Base-by-base conservation (phyloP, 163 green algal species). In the Chlorella variabilis region DNA sequence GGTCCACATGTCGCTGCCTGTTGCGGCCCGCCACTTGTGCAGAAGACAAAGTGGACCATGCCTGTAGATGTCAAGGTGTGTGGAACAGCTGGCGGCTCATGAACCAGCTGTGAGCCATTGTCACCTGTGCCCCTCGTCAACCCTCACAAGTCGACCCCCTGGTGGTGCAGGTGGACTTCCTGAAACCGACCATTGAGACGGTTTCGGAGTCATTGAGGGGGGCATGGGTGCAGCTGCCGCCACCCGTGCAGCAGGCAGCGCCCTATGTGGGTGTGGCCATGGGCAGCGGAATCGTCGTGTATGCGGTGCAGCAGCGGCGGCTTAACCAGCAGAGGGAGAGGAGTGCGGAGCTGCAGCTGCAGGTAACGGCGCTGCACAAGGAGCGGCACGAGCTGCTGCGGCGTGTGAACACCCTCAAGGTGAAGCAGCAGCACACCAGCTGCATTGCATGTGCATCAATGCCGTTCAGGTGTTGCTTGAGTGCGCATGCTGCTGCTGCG, bases 341-440 rank as follows among this genome's bases (percentile, higher is more conserved):
- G 13, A 66, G 42, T 15, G 36, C 25, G 18, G 71, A 71, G 42
- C 31, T 85, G 42, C 38, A 61, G 34, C 18, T 62, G 42, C 76
- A 92, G 85, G 77, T 91, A 31, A 85, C 85, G 77, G 88, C 29
- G 38, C 36, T 87, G 48, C n/a, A 83, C 61, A 85, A 78, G 49
- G 83, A 87, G 68, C 71, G 73, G 20, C 8, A 36, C 29, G 61
- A 84, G 11, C 81, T 87, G 42, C 41, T 78, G 59, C 33, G 59
- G 34, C 77, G 69, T 6, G 41, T 87, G 17, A 71, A 71, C 45
- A 65, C 77, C 27, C 71, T 85, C 25, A 84, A 87, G 63, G 82
- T 70, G 62, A 25, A 69, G 36, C 34, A 54, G 38, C 29, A 29
- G 27, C 18, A 2, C n/a, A n/a, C n/a, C n/a, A n/a, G n/a, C n/a